A percentile compares a stretch with the other conserved stretches of the same genome.
These are phyloP conservation scores for Rhizopogon salebrosus DNA, from an alignment of 768 basidiomycete genomes.

Conservation along the genomic window DNA sequence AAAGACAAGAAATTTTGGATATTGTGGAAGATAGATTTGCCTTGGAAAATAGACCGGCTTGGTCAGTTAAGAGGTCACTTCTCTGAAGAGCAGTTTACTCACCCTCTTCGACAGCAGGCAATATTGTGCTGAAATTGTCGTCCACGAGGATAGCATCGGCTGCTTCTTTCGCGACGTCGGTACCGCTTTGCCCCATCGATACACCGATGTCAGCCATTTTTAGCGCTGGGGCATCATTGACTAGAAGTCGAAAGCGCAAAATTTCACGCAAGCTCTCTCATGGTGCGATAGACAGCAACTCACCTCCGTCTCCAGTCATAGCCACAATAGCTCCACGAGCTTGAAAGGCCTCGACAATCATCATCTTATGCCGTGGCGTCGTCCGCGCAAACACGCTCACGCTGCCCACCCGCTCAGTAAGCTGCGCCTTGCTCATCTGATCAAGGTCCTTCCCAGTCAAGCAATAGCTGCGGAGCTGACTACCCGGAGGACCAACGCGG, in stretches of 20 bases:
- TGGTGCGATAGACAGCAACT: conserved; percentile 18
- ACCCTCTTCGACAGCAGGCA: conserved; percentile 95
- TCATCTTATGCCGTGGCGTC: conserved; percentile 97
- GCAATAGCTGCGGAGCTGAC: conserved; percentile 33
- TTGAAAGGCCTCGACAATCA: conserved; percentile 93
- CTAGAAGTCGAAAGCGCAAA: conserved; percentile 27
- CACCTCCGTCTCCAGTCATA: conserved; percentile 97
- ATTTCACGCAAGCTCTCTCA: background rate
- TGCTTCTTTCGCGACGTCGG: conserved; percentile 97
- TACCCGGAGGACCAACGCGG: conserved; percentile 46
- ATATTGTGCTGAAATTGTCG: conserved; percentile 93
- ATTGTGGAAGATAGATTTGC: conserved; percentile 98
- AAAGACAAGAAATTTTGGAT: conserved; percentile 98
- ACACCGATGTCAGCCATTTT: conserved; percentile 99
- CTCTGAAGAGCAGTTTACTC: conserved; percentile 4
- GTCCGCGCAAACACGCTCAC: conserved; percentile 93
- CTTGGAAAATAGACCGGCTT: conserved; percentile 29
- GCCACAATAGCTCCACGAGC: conserved; percentile 84
- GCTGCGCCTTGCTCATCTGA: conserved; percentile 71
- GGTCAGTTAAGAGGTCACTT: background rate
- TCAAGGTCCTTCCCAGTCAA: conserved; percentile 85
- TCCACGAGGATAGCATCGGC: conserved; percentile 96
- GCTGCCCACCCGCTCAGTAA: conserved; percentile 74
- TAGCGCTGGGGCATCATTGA: conserved; percentile 94
- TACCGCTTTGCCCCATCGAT: conserved; percentile 98